Base-by-base conservation (phyloP, 2,329 filamentous ascomycete genomes). In the Fusarium sp. region DNA sequence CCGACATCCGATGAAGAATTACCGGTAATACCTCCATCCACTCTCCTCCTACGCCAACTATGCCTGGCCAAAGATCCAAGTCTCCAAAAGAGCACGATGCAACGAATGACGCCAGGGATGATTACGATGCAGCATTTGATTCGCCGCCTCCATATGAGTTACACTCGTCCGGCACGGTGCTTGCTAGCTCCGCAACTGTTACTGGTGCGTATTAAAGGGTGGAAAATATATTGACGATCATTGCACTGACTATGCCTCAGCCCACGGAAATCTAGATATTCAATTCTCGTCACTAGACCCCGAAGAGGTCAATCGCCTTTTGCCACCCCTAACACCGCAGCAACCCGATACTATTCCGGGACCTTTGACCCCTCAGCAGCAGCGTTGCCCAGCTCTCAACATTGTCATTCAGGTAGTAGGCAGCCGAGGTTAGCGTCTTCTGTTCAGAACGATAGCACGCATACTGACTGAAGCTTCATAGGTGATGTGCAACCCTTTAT, bases 401-500 rank as follows among this genome's bases (percentile, higher is more conserved):
- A 41, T 69, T 5, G 55, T 69, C 8, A 69, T 69, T 5, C 67
- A 69, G 18, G 66, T 69, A 5, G 62, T 69, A 8, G 67, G 67
- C 8, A 62, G 55, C 20, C 61, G 67, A 35, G 67, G 67, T n/a
- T 39, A 48, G 1, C 12, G 10, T 39, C 9, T 15, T 2, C 15
- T 8, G 5, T 16, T 2, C 0, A 28, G 6, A 8, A 1, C 3
- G 18, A 18, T 3, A 10, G 1, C 10, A 20, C 6, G 2, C 5
- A 3, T 18, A 23, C 24, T 57, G 11, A 57, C 6, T 16, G 8
- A 3, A 3, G 38, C 6, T 33, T 33, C 29, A 26, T 6, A 58
- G 55, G 55, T 8, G 68, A 70, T 29, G 55, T 69, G 2, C 66
- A 69, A 20, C 68, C 68, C 0, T 70, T 70, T 6, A 47, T 69